Evolutionary conservation across 2,329 filamentous ascomycete genomes (phyloP), one percentile per base, ranked within the genome.

Genomic region (Capronia epimyces): DNA sequence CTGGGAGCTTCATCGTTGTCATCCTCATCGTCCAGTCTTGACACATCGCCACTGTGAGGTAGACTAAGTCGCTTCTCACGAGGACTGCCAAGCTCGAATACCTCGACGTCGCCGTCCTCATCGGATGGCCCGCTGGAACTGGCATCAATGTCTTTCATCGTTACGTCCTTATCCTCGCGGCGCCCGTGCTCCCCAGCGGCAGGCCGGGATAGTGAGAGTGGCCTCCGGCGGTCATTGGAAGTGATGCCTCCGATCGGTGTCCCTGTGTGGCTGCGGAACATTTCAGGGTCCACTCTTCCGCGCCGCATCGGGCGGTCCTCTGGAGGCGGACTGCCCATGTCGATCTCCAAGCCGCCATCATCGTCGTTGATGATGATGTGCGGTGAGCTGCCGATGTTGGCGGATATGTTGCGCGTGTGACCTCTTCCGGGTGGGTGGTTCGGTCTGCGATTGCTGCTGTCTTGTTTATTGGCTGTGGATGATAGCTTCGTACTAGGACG

Each of bases 41-140:
- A 48, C 6, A 52, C 48, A 22, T 53, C 43, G 2, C 51, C 46
- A 16, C 49, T 36, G 16, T 27, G 24, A 16, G 46, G 50, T 12
- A 43, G 36, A 12, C 31, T 36, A 8, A 52, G 22, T 12, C 46
- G 46, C 29, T 47, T 52, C 21, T 52, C 53, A 9, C 44, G 32
- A 6, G 56, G 56, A 32, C 53, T 57, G 16, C 53, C 56, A 10
- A 60, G 52, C 31, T 57, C 48, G 39, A 59, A 72, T 60, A 75
- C 74, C 9, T 73, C 76, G 25, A 75, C 50, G 62, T 75, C 73
- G 12, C 65, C 71, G n/a, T 70, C 70, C n/a, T 65, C 62, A 27
- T 67, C 66, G 43, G 59, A 62, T 3, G 53, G 50, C 8, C 18
- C 34, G 16, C 3, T 45, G 36, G 56, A 56, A 12, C 63, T 65